phyloP scores from a whole-genome alignment of 1,284 basidiomycete genomes.

The Malassezia equina region DNA sequence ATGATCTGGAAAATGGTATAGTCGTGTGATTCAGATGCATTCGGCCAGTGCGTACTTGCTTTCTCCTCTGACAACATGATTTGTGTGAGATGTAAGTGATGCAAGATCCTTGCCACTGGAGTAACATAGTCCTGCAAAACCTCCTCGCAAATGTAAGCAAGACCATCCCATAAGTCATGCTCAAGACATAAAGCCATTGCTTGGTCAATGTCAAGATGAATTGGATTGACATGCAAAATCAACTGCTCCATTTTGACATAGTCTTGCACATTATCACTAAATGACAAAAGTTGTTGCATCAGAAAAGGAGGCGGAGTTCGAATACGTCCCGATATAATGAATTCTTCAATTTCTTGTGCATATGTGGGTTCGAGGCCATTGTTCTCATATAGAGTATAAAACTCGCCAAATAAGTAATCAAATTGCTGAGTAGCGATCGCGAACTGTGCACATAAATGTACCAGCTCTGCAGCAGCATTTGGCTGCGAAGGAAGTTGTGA shows the following conservation, averaged over 20 bases:
- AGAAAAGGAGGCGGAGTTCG: slow-evolving; percentile 67
- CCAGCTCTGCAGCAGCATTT: slow-evolving; percentile 62
- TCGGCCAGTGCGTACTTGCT: neutral
- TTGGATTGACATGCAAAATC: slow-evolving; percentile 91
- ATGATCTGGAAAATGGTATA: neutral
- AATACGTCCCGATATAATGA: slow-evolving; percentile 67
- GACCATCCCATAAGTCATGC: slow-evolving; percentile 77
- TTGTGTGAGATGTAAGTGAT: slow-evolving; percentile 20
- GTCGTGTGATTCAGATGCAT: neutral
- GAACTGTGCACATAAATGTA: slow-evolving; percentile 68
- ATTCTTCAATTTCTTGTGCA: slow-evolving; percentile 69
- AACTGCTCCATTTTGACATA: slow-evolving; percentile 72
- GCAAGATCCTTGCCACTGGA: slow-evolving; percentile 59
- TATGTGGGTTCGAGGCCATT: slow-evolving; percentile 79
- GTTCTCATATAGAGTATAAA: slow-evolving; percentile 80
- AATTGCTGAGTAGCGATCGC: slow-evolving; percentile 70
- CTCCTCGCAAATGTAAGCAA: slow-evolving; percentile 84
- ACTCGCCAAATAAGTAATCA: slow-evolving; percentile 74
- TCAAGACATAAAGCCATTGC: slow-evolving; percentile 73
- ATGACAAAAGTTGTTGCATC: slow-evolving; percentile 69
- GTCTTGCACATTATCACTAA: slow-evolving; percentile 64
- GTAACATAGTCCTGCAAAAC: slow-evolving; percentile 79
- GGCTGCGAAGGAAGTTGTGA: slow-evolving; percentile 52
- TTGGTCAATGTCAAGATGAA: slow-evolving; percentile 85
- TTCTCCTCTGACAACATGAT: slow-evolving; percentile 19